Conservation (phyloP, 2,329 filamentous ascomycete species). For the Colletotrichum cordylinicola region DNA sequence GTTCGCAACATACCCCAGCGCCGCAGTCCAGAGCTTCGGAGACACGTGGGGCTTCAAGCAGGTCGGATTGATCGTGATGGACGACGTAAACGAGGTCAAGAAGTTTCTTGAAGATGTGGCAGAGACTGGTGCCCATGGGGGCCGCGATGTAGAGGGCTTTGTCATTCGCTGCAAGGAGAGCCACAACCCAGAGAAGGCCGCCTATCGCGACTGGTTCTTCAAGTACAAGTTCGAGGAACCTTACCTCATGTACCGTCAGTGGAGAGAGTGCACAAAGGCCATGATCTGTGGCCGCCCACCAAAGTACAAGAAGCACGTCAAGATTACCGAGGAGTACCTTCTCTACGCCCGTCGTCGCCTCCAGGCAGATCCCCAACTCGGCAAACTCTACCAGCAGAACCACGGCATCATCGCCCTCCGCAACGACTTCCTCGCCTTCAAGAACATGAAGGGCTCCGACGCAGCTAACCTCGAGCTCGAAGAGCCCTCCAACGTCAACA, state of each 20-base stretch:
- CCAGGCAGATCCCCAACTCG: slow-evolving; percentile 69
- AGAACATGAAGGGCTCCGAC: slow-evolving; percentile 86
- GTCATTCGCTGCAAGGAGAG: slow-evolving; percentile 87
- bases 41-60: slow-evolving; percentile 93
- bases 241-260: slow-evolving; percentile 98
- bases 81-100: slow-evolving; percentile 77
- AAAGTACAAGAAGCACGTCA: slow-evolving; percentile 82
- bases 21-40: slow-evolving; percentile 87
- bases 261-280: slow-evolving; percentile 95
- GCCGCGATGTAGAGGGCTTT: slow-evolving; percentile 94
- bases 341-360: slow-evolving; percentile 79
- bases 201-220: slow-evolving; percentile 97
- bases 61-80: slow-evolving; percentile 78
- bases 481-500: slow-evolving; percentile 45
- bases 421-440: slow-evolving; percentile 83
- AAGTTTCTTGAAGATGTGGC: slow-evolving; percentile 83
- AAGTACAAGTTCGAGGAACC: slow-evolving; percentile 99
- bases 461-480: slow-evolving; percentile 79
- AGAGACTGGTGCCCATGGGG: slow-evolving; percentile 87
- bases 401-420: slow-evolving; percentile 94
- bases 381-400: slow-evolving; percentile 78
- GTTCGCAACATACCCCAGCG: slow-evolving; percentile 85
- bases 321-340: slow-evolving; percentile 92
- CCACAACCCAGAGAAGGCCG: slow-evolving; percentile 50
- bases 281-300: slow-evolving; percentile 79